A percentile compares a stretch with the other conserved stretches of the same genome.
Conservation (phyloP, 148 eudicot genomes). For the Salicornia ramosissima region DNA sequence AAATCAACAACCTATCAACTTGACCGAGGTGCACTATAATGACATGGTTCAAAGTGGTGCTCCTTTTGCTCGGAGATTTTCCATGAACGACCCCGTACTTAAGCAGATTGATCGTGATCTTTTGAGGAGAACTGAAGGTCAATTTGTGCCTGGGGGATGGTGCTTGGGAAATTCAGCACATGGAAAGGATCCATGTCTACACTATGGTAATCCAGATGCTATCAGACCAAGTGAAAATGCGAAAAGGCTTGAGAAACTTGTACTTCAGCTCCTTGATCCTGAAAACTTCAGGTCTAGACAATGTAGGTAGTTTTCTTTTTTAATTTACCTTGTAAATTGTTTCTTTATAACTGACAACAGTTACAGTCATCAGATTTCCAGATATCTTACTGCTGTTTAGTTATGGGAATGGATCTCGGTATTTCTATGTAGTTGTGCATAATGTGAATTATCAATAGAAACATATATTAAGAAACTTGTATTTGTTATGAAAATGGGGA, state of each 20-base stretch:
- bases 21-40: constrained; percentile 52
- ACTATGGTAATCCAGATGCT: constrained; percentile 49
- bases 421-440: not conserved
- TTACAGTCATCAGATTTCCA: not conserved
- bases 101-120: constrained; percentile 65
- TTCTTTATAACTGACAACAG: not conserved
- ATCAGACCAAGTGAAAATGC: constrained; percentile 63
- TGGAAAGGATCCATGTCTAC: constrained; percentile 51
- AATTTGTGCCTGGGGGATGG: constrained; percentile 62
- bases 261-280: constrained; percentile 66
- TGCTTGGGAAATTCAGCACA: constrained; percentile 42
- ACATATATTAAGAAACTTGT: too few relatives aligned
- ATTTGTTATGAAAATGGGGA: too few relatives aligned
- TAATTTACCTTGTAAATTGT: too few relatives aligned
- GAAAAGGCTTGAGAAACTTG: constrained; percentile 63
- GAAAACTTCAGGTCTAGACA: constrained; percentile 76
- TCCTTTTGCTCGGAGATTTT: constrained; percentile 68
- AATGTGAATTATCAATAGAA: not conserved
- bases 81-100: constrained; percentile 59
- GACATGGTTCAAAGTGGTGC: constrained; percentile 77
- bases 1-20: constrained; percentile 53
- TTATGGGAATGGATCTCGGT: not conserved
- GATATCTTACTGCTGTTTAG: not conserved
- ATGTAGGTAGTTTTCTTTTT: constrained; percentile 39
- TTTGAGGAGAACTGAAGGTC: constrained; percentile 44